These are phyloP conservation scores for Hypsizygus marmoreus DNA, from an alignment of 768 basidiomycete genomes.

Conservation along the genomic window DNA sequence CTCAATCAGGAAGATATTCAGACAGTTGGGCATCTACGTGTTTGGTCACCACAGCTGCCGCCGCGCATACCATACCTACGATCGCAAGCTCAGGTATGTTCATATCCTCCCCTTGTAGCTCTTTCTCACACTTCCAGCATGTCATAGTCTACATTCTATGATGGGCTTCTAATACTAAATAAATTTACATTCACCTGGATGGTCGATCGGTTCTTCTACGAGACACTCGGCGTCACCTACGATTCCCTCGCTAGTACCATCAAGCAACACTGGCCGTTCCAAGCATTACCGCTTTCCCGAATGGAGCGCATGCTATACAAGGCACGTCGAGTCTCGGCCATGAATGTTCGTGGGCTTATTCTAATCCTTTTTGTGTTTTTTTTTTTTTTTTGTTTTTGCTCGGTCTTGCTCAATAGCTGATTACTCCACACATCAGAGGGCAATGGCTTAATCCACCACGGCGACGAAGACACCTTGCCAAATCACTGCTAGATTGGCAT, in stretches of 20 bases:
- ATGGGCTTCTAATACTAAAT: slow-evolving; percentile 55
- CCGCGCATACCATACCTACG: slow-evolving; percentile 58
- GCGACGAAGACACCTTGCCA: slow-evolving; percentile 64
- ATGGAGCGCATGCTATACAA: slow-evolving; percentile 44
- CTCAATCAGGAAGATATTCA: not conserved
- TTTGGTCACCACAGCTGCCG: slow-evolving; percentile 45
- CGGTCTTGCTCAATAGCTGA: slow-evolving; percentile 41
- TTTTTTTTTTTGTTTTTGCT: slow-evolving; percentile 5
- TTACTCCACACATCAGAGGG: slow-evolving; percentile 58
- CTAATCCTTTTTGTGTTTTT: slow-evolving; percentile 1
- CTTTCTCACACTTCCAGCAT: slow-evolving; percentile 6
- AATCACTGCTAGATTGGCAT: slow-evolving; percentile 69
- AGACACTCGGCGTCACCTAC: slow-evolving; percentile 61
- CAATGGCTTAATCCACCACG: slow-evolving; percentile 72
- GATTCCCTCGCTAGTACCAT: slow-evolving; percentile 43
- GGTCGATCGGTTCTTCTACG: slow-evolving; percentile 63
- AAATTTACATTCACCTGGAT: slow-evolving; percentile 54
- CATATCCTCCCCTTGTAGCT: not conserved
- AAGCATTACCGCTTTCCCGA: slow-evolving; percentile 38
- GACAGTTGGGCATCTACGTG: slow-evolving; percentile 53
- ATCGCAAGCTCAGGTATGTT: slow-evolving; percentile 60
- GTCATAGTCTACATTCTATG: slow-evolving; percentile 56
- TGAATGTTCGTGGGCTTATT: slow-evolving; percentile 9
- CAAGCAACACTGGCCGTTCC: slow-evolving; percentile 36
- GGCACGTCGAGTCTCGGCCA: slow-evolving; percentile 27